Base-by-base conservation (phyloP, 768 basidiomycete genomes). In the Infundibulicybe gibba region DNA sequence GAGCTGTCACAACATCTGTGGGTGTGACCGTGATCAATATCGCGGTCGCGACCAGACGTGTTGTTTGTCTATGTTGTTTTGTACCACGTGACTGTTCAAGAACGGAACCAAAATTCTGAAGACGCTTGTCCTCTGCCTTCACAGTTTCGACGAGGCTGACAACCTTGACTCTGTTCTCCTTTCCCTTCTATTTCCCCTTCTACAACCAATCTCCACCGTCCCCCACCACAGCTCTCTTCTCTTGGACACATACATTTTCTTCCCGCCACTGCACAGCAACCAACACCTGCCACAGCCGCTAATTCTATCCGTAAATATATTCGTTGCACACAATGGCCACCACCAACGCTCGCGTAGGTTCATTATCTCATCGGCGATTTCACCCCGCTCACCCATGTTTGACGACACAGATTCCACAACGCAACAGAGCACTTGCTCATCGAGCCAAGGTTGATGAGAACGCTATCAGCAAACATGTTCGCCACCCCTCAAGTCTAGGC, bases 401-500 rank as follows among this genome's bases (percentile, higher is more conserved):
- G 39, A 41, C 32, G 35, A 40, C 9, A 35, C 47, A 90, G 87
- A 63, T 83, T 56, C 80, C 85, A 47, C 72, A 83, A 68, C 84
- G 88, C 57, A 25, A 25, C 25, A 81, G 88, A 56, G 68, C 76
- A 40, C 70, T 81, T 54, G 68, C 78, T 54, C 82, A 83, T 62
- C 85, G 87, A 62, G 68, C 65, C 60, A 88, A 85, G 64, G 79
- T 69, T 50, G 89, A 90, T 62, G 89, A 90, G 70, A 90, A 91
- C 59, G 85, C 87, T 41, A 76, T 75, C 58, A 79, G 76, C 56
- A 80, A 72, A 65, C 83, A 88, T 58, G 59, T 74, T 32, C 83
- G 87, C 49, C 83, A 87, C 55, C 54, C 73, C 14, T 85, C 84
- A 14, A 76, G 70, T 53, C 67, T 66, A 54, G 54, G 69, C 42